phyloP scores from a whole-genome alignment of 495 filamentous ascomycete species.

The Podospora fimiseda region DNA sequence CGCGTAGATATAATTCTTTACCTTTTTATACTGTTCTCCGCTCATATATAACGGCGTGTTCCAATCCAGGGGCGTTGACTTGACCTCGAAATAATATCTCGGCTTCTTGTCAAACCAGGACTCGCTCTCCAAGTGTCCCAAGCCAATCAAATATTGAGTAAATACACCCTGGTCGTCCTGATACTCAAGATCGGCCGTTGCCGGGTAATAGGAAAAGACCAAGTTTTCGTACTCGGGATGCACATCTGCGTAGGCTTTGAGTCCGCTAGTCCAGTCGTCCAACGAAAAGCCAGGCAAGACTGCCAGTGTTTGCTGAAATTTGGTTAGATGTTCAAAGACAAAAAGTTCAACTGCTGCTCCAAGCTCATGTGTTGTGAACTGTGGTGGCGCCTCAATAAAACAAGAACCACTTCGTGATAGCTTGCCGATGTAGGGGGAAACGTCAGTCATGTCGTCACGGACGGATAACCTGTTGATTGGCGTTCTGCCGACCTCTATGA shows the following conservation, averaged over 20 bases:
- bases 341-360: constrained; percentile 37
- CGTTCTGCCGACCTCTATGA: no score
- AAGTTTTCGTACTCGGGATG: constrained; percentile 34
- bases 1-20: no score
- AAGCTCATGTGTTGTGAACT: constrained; percentile 21
- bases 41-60: constrained; percentile 36
- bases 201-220: constrained; percentile 26
- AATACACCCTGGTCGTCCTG: constrained; percentile 27
- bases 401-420: no score
- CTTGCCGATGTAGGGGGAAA: no score
- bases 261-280: constrained; percentile 39
- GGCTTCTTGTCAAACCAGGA: neutral
- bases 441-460: no score
- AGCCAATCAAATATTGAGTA: constrained; percentile 27
- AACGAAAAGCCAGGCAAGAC: constrained; percentile 20
- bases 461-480: no score
- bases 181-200: constrained; percentile 37
- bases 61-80: constrained; percentile 31
- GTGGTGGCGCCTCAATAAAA: no score
- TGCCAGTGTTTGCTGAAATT: constrained; percentile 11
- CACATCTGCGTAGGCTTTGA: constrained; percentile 22
- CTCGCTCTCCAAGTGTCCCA: constrained; percentile 21
- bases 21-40: constrained; percentile 31
- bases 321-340: constrained; percentile 34
- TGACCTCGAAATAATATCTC: constrained; percentile 41